phyloP scores from a whole-genome alignment of 305 asterid species.

The Fraxinus paxiana region DNA sequence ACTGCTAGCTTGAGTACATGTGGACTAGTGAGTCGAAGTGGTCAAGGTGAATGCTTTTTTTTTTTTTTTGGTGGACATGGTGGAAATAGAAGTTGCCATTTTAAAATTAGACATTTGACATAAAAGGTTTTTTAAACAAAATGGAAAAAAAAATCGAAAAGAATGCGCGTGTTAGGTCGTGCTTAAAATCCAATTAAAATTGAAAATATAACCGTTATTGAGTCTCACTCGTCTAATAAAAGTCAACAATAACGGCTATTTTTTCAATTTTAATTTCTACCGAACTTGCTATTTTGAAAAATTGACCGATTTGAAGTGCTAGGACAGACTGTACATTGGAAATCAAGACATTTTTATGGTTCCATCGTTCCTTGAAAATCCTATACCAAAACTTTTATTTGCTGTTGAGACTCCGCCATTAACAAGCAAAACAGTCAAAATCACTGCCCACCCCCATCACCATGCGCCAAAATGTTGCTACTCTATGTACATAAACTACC shows the following conservation, averaged over 20 bases:
- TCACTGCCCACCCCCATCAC: too few relatives aligned
- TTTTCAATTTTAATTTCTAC: too few relatives aligned
- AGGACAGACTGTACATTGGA: too few relatives aligned
- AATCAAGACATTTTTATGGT: not conserved
- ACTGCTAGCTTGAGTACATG: not conserved
- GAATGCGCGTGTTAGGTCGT: too few relatives aligned
- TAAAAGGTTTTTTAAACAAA: not conserved
- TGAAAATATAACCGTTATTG: too few relatives aligned
- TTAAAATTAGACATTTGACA: not conserved
- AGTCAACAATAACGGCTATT: too few relatives aligned
- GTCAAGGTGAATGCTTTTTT: not conserved
- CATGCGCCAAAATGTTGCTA: not conserved
- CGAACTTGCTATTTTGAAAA: too few relatives aligned
- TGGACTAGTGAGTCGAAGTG: not conserved
- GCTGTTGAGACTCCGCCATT: slow-evolving; percentile 31
- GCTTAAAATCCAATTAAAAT: too few relatives aligned
- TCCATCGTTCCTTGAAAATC: slow-evolving; percentile 28
- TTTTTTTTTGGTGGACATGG: not conserved
- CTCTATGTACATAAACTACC: not conserved
- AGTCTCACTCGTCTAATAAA: too few relatives aligned
- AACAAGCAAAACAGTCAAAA: too few relatives aligned
- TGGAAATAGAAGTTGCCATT: not conserved
- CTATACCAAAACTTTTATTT: slow-evolving; percentile 28
- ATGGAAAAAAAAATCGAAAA: not conserved
- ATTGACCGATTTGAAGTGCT: not conserved